phyloP scores from a whole-genome alignment of 805 yeast genomes.

The Lachancea nothofagi region DNA sequence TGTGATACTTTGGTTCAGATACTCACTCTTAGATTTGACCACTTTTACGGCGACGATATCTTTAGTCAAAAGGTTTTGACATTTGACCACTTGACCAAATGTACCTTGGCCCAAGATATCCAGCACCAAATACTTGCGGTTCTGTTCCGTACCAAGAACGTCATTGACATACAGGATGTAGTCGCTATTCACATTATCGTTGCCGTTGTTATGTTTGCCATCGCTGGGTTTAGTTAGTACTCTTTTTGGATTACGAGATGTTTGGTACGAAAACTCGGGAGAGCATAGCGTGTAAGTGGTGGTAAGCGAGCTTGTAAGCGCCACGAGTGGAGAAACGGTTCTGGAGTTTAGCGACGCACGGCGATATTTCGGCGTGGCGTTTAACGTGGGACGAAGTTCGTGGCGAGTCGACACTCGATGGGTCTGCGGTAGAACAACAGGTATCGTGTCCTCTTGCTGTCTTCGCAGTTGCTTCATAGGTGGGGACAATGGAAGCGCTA shows the following conservation, averaged over 20 bases:
- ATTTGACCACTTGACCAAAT: conserved; percentile 97
- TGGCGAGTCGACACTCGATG: conserved; percentile 36
- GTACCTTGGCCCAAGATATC: conserved; percentile 95
- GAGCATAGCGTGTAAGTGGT: conserved; percentile 82
- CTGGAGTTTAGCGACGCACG: conserved; percentile 60
- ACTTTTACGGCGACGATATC: conserved; percentile 93
- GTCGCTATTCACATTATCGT: conserved; percentile 83
- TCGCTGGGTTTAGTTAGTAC: conserved; percentile 91
- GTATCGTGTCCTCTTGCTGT: conserved; percentile 18
- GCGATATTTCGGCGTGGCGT: conserved; percentile 62
- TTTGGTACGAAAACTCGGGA: conserved; percentile 75
- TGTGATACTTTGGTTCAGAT: conserved; percentile 82
- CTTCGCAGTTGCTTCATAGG: conserved; percentile 30
- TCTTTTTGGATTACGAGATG: conserved; percentile 82
- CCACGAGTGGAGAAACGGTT: conserved; percentile 72
- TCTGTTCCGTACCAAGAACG: conserved; percentile 64
- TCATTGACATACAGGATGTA: conserved; percentile 93
- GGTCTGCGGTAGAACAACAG: conserved; percentile 44
- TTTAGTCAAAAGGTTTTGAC: conserved; percentile 65
- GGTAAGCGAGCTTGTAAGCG: conserved; percentile 69
- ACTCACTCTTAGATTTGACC: conserved; percentile 86
- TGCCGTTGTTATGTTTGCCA: conserved; percentile 73
- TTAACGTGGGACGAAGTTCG: conserved; percentile 58
- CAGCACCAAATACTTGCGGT: conserved; percentile 78
- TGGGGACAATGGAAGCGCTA: conserved; percentile 27